Base-by-base conservation (phyloP, 2,329 filamentous ascomycete species). In the Colletotrichum musae region DNA sequence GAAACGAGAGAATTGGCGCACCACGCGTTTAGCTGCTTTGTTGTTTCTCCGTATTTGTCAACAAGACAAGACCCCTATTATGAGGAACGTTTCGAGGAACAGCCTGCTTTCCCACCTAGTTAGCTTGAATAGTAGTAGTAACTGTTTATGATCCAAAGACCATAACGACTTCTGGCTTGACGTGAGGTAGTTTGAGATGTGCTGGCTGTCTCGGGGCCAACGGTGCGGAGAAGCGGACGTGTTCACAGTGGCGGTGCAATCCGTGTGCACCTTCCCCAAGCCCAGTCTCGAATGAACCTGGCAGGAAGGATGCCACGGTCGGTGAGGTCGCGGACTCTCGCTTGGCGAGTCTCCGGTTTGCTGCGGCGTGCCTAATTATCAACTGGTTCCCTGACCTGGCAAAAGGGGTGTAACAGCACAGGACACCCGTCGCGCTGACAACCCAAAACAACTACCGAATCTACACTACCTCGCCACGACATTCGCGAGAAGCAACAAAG, bases 111-210 rank as follows among this genome's bases (percentile, higher is more conserved):
- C 26, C 32, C 12, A 45, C 36, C 56, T 70, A 70, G 51, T 58
- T 67, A 70, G 63, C 53, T 57, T 32, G 51, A 63, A 54, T 69
- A 70, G 56, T 70, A 51, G 64, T 61, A 51, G 64, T 61, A 48
- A 70, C 39, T 70, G 62, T 67, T 52, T 67, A 66, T 50, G 61
- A 50, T 48, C 18, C 45, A 48, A 32, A 5, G 13, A 32, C 21
- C 28, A 26, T 52, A 13, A 28, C 5, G 50, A 12, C 26, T 52
- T 36, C 32, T 10, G 32, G 32, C 32, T 36, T 36, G 10, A 36
- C 50, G 50, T 28, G 21, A 32, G 24, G 10, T 10, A 32, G 13
- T n/a, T 50, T 24, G 47, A 21, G 41, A 56, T 18, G 41, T 50
- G 15, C 58, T n/a, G 13, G 13, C 51, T 47, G 63, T 70, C 63